Percentiles rank a stretch among this genome's conserved stretches.
These are phyloP conservation scores for Ophiostoma ulmi DNA, from an alignment of 2,329 filamentous ascomycete genomes.

Conservation along the genomic window DNA sequence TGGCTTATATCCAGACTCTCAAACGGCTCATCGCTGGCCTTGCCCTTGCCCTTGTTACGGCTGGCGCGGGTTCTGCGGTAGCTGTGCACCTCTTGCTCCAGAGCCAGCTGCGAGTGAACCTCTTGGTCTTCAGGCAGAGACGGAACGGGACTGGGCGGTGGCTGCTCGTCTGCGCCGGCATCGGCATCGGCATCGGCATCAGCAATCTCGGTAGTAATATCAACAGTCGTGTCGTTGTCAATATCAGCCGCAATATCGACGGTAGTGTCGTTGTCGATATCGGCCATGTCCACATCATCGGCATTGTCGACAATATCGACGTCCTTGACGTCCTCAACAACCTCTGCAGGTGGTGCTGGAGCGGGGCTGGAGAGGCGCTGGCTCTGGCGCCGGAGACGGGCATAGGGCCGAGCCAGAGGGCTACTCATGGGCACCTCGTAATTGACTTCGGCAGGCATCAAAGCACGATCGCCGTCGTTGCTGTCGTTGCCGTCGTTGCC, in stretches of 20 bases:
- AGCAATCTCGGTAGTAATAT: neutral
- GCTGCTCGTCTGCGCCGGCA: neutral
- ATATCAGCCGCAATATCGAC: neutral
- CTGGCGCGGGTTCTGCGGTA: conserved; percentile 20
- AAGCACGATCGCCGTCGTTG: neutral
- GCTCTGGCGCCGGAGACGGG: conserved; percentile 10
- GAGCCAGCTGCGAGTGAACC: conserved; percentile 33
- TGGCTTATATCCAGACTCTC: neutral
- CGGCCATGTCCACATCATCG: neutral
- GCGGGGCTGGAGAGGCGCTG: neutral
- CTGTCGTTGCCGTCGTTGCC: neutral
- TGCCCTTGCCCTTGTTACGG: conserved; percentile 19
- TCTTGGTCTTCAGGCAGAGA: conserved; percentile 29
- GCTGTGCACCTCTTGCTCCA: conserved; percentile 27
- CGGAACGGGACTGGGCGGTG: neutral
- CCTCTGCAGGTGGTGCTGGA: neutral
- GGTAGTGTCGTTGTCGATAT: conserved; percentile 4
- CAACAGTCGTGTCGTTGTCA: conserved; percentile 10
- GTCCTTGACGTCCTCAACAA: neutral
- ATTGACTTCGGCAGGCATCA: neutral
- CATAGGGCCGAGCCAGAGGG: neutral
- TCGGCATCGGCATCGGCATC: neutral
- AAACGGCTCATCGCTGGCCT: conserved; percentile 13
- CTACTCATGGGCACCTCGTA: neutral
- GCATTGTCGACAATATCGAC: neutral